Conservation (phyloP, 495 filamentous ascomycete genomes). For the Trichoderma asperelloides region DNA sequence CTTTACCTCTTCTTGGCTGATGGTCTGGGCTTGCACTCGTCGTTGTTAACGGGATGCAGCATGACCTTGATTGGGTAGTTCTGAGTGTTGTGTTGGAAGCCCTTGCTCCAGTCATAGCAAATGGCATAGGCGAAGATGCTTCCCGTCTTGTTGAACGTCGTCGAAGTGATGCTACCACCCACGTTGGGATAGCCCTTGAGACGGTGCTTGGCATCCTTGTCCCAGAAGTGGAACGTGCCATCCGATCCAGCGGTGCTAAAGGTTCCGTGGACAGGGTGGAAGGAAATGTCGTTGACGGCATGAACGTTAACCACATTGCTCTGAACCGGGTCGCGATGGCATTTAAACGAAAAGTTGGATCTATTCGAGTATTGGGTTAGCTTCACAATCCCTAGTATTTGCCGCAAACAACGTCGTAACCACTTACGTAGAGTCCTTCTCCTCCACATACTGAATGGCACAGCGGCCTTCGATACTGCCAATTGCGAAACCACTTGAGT, state of each 20-base stretch:
- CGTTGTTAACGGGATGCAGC: constrained; percentile 73
- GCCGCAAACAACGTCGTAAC: not conserved
- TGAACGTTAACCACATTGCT: constrained; percentile 69
- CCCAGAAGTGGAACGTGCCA: constrained; percentile 92
- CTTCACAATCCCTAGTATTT: not conserved
- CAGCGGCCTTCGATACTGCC: constrained; percentile 88
- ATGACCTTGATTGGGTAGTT: constrained; percentile 75
- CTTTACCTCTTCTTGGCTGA: constrained; percentile 33
- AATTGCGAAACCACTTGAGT: constrained; percentile 79
- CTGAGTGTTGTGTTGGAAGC: constrained; percentile 65
- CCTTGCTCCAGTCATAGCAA: constrained; percentile 96
- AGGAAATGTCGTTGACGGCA: constrained; percentile 85
- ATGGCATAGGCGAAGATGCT: constrained; percentile 87
- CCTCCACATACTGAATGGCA: constrained; percentile 85
- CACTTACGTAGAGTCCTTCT: constrained; percentile 64
- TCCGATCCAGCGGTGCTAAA: constrained; percentile 90
- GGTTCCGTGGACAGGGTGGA: constrained; percentile 79
- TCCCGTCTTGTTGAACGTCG: constrained; percentile 73
- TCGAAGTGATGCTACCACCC: constrained; percentile 72
- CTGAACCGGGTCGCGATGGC: constrained; percentile 67
- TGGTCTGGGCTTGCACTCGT: constrained; percentile 50
- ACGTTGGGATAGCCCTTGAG: constrained; percentile 87
- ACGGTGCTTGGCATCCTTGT: constrained; percentile 86
- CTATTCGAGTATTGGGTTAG: constrained; percentile 21
- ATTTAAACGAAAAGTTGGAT: constrained; percentile 92